Evolutionary conservation across 2,329 filamentous ascomycete species (phyloP).

Genomic region (Alternaria gaisen): DNA sequence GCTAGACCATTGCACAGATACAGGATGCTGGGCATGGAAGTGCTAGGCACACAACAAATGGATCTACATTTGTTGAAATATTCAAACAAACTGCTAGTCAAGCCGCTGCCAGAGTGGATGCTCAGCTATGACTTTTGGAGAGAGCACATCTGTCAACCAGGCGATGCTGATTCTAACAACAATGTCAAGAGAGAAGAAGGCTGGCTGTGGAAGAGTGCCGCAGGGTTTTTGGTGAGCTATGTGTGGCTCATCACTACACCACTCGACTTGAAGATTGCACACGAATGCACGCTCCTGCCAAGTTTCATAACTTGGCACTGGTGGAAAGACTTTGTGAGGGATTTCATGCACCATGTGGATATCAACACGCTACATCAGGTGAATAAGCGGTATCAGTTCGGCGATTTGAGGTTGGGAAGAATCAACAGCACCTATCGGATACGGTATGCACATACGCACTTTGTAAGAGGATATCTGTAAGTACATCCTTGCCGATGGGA

Average conservation of each 20-base stretch:
- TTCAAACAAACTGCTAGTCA: conserved; percentile 42
- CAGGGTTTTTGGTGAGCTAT: conserved; percentile 46
- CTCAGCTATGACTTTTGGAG: conserved; percentile 43
- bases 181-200: neutral
- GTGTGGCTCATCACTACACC: conserved; percentile 48
- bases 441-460: conserved; percentile 44
- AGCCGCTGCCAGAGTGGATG: conserved; percentile 47
- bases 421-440: conserved; percentile 50
- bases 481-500: neutral
- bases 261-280: conserved; percentile 46
- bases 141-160: conserved; percentile 27
- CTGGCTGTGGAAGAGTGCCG: conserved; percentile 26
- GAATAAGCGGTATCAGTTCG: conserved; percentile 50
- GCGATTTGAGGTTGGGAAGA: conserved; percentile 46
- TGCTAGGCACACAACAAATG: conserved; percentile 46
- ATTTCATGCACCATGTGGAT: conserved; percentile 39
- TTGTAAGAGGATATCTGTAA: conserved; percentile 49
- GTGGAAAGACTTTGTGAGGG: conserved; percentile 45
- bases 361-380: conserved; percentile 46
- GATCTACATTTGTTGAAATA: conserved; percentile 49
- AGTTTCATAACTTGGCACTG: conserved; percentile 43
- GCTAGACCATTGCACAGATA: conserved; percentile 48
- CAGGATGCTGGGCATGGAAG: conserved; percentile 45
- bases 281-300: conserved; percentile 40
- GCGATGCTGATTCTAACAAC: conserved; percentile 26